Base-by-base conservation (phyloP, 2,329 filamentous ascomycete species). In the Neoscytalidium dimidiatum region DNA sequence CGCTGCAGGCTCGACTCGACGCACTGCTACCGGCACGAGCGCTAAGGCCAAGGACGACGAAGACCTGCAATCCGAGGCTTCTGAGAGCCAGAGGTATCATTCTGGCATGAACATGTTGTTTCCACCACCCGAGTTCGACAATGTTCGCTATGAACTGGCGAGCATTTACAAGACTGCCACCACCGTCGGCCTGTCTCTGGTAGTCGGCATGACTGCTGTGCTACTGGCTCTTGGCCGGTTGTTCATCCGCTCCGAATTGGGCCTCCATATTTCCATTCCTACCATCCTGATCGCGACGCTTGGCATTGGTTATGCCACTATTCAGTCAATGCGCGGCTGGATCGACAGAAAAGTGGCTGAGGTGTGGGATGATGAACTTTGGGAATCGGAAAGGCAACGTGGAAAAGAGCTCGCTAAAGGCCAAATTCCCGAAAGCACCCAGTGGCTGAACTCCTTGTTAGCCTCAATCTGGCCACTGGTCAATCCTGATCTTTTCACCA, bases 401-500 rank as follows among this genome's bases (percentile, higher is more conserved):
- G 84, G 86, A 58, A 78, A 84, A 66, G 78, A 82, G 41, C 70
- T 80, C 46, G 74, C 75, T 17, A 79, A 82, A 56, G 73, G 73
- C 29, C 70, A 81, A 67, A 80, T 86, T 1, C 86, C 90, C 4
- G 90, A 90, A 69, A 90, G 89, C 0, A 85, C 87, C 0, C 83
- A 87, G 61, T 92, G 90, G 90, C 81, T 92, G 62, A 92, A 92
- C 72, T 88, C 86, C 4, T 74, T 92, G 0, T 72, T 92, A 7
- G 80, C 84, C 3, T 85, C 89, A 1, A 83, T 92, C 4, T 92
- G 90, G 90, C 89, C 89, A 0, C 81, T 93, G 31, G 83, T 92
- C 71, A 92, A 92, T 71, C 90, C 90, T 0, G 90, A 92, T 69
- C 81, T 93, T 1, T 92, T 92, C 70, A 83, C 85, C 1, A 87